Evolutionary conservation across 164 flowering plant species (phyloP).

Genomic region (Vitis rupestris): DNA sequence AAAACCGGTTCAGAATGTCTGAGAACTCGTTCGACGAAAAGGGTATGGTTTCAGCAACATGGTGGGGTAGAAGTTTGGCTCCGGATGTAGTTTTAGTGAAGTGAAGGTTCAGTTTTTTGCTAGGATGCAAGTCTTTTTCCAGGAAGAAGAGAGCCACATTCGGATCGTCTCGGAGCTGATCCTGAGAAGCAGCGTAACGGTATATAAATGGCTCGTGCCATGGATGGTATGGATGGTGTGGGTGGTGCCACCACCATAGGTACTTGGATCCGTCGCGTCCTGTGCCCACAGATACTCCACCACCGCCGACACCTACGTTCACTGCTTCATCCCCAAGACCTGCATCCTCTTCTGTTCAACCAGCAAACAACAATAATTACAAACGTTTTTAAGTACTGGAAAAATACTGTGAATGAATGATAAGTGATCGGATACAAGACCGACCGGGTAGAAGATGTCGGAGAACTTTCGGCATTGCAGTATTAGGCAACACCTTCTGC

Average conservation of each 20-base stretch:
- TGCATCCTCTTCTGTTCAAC: conserved; percentile 15
- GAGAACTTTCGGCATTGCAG: conserved; percentile 41
- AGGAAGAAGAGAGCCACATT: conserved; percentile 46
- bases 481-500: conserved; percentile 37
- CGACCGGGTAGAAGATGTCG: conserved; percentile 33
- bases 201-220: conserved; percentile 27
- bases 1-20: conserved; percentile 23
- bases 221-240: conserved; percentile 5
- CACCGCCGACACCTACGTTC: conserved; percentile 40
- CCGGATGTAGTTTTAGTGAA: conserved; percentile 26
- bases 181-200: conserved; percentile 35
- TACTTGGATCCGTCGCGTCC: conserved; percentile 38
- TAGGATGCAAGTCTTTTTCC: conserved; percentile 36
- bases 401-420: too few relatives aligned
- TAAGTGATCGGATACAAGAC: not conserved
- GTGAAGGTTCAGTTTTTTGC: conserved; percentile 27
- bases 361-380: too few relatives aligned
- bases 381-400: too few relatives aligned
- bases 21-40: conserved; percentile 38
- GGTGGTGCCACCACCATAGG: conserved; percentile 24
- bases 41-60: conserved; percentile 31
- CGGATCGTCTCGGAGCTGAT: conserved; percentile 33
- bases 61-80: conserved; percentile 32
- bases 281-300: conserved; percentile 40
- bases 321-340: conserved; percentile 27